Evolutionary conservation across 2,329 filamentous ascomycete genomes (phyloP).

Genomic region (Penicillium olsonii): DNA sequence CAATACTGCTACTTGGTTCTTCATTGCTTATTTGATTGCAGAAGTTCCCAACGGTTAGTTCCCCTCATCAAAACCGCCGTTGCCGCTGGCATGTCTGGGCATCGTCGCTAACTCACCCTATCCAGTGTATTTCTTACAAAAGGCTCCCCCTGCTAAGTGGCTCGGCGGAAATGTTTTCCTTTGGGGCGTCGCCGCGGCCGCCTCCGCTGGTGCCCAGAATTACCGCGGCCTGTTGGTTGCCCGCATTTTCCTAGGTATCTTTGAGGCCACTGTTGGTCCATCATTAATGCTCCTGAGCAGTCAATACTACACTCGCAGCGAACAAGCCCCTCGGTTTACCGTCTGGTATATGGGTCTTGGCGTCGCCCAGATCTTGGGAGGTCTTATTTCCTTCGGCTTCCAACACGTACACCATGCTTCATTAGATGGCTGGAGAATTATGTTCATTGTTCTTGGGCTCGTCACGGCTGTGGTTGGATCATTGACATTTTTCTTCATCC

Average conservation of each 20-base stretch:
- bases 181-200: slow-evolving; percentile 47
- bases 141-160: slow-evolving; percentile 44
- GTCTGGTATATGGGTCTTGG: slow-evolving; percentile 65
- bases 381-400: slow-evolving; percentile 54
- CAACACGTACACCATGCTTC: slow-evolving; percentile 48
- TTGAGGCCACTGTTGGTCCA: slow-evolving; percentile 62
- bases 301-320: slow-evolving; percentile 59
- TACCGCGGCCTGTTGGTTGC: slow-evolving; percentile 58
- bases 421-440: slow-evolving; percentile 50
- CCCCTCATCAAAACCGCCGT: background rate
- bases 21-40: slow-evolving; percentile 59
- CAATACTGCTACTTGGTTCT: slow-evolving; percentile 62
- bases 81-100: background rate
- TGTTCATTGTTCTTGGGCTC: slow-evolving; percentile 54
- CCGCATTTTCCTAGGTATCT: slow-evolving; percentile 61
- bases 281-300: slow-evolving; percentile 63
- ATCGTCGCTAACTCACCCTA: background rate
- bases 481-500: slow-evolving; percentile 47
- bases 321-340: slow-evolving; percentile 61
- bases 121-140: slow-evolving; percentile 24
- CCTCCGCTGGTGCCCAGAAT: slow-evolving; percentile 55
- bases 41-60: slow-evolving; percentile 59
- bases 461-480: slow-evolving; percentile 48
- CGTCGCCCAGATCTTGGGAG: slow-evolving; percentile 51
- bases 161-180: slow-evolving; percentile 59